phyloP scores from a whole-genome alignment of 2,329 filamentous ascomycete genomes.

The Beauveria bassiana region DNA sequence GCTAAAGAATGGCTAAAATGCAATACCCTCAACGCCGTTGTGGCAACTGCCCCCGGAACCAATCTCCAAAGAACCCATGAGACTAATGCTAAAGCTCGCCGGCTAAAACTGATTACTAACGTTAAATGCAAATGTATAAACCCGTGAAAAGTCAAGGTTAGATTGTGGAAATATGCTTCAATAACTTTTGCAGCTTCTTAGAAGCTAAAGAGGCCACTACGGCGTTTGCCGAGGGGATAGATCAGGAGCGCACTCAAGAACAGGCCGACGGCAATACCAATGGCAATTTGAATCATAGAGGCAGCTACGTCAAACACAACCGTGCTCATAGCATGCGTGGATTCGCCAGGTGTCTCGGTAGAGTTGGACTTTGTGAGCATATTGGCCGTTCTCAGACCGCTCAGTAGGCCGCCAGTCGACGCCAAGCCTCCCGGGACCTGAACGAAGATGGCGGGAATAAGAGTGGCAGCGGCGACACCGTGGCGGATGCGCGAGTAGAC shows the following conservation, averaged over 20 bases:
- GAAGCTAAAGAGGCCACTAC: conserved; percentile 43
- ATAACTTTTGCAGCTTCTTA: conserved; percentile 15
- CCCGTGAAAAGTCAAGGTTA: too few species aligned
- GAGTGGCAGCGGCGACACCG: conserved; percentile 40
- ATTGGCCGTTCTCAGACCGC: conserved; percentile 37
- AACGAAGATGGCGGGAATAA: conserved; percentile 41
- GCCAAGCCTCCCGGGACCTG: conserved; percentile 42
- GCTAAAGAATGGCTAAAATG: not conserved
- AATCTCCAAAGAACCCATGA: not conserved
- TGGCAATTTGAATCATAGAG: conserved; percentile 45
- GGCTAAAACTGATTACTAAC: not conserved
- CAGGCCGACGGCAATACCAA: conserved; percentile 42
- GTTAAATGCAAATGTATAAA: not conserved
- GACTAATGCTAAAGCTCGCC: conserved; percentile 4
- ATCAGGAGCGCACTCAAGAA: conserved; percentile 42
- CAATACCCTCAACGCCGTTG: not conserved
- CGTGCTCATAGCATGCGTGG: conserved; percentile 21
- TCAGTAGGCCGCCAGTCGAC: conserved; percentile 38
- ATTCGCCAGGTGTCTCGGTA: not conserved
- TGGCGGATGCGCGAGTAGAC: conserved; percentile 57
- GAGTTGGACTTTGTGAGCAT: conserved; percentile 31
- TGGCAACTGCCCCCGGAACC: not conserved
- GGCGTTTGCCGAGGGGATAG: conserved; percentile 41
- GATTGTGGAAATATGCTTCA: not conserved
- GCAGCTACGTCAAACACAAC: conserved; percentile 39